Evolutionary conservation across 179 eudicot genomes (phyloP).

Genomic region (Actinidia arguta): DNA sequence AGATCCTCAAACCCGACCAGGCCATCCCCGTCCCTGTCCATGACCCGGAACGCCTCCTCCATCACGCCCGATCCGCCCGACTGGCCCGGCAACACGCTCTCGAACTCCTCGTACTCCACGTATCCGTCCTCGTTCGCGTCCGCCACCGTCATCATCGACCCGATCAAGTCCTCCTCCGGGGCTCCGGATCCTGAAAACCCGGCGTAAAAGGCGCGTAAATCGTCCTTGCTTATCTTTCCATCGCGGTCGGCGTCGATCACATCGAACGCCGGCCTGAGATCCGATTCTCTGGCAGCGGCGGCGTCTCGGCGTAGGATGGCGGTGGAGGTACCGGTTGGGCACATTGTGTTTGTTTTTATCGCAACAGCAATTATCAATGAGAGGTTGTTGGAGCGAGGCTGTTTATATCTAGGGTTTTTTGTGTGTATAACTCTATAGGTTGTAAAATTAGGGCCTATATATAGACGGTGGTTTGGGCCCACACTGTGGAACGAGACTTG

Average conservation of each 20-base stretch:
- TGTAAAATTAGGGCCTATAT: background rate
- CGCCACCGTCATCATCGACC: constrained; percentile 76
- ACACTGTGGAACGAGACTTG: background rate
- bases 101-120: constrained; percentile 80
- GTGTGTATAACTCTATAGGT: too few relatives aligned
- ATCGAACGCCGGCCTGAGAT: constrained; percentile 63
- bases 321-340: constrained; percentile 69
- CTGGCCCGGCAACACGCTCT: constrained; percentile 46
- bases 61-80: constrained; percentile 38
- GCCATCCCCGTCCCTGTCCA: constrained; percentile 91
- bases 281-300: constrained; percentile 24
- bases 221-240: constrained; percentile 76
- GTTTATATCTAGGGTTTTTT: too few relatives aligned
- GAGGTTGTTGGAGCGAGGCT: background rate
- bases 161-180: constrained; percentile 51
- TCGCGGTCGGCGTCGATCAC: constrained; percentile 78
- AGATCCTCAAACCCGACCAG: constrained; percentile 70
- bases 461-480: background rate
- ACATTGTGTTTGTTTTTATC: constrained; percentile 37
- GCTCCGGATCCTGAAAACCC: constrained; percentile 17
- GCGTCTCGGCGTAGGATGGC: constrained; percentile 22
- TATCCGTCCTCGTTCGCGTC: constrained; percentile 71
- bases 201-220: constrained; percentile 62
- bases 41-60: constrained; percentile 75
- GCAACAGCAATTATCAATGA: background rate